A percentile compares a stretch with the other conserved stretches of the same genome.
Conservation (phyloP, 2,329 filamentous ascomycete species). For the Chaetomiaceae sp. region DNA sequence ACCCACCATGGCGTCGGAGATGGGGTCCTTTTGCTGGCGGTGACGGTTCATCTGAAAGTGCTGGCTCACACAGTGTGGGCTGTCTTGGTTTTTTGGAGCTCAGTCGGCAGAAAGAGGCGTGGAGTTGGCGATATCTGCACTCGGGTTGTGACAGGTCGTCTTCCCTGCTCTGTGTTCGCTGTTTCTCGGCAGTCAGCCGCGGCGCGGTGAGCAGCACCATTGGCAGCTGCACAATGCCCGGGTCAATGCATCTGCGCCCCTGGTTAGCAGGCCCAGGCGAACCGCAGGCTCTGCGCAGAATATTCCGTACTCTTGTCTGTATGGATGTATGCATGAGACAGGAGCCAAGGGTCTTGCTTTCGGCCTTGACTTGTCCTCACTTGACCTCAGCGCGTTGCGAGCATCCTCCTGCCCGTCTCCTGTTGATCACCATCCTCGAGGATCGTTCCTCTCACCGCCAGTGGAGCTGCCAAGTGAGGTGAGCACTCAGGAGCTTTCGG, state of each 20-base stretch:
- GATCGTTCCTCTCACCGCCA: not conserved
- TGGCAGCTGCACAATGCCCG: not conserved
- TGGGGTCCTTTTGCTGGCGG: no score
- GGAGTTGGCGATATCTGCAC: not conserved
- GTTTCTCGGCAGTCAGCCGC: not conserved
- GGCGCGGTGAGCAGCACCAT: constrained; percentile 2
- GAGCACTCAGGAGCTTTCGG: no score
- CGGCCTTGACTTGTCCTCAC: not conserved
- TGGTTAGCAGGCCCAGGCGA: not conserved
- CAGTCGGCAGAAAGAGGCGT: not conserved
- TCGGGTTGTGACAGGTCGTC: not conserved
- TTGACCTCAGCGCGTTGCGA: no score
- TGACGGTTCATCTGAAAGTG: no score
- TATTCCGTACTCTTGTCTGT: no score
- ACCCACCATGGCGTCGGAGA: no score
- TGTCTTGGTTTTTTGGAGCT: no score
- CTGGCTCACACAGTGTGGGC: no score
- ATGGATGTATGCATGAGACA: no score
- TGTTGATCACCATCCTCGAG: not conserved
- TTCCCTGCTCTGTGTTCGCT: not conserved
- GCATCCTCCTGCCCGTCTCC: no score
- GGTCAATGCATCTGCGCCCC: constrained; percentile 1
- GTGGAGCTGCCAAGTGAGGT: not conserved
- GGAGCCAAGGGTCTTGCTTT: no score
- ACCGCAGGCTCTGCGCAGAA: no score